phyloP scores from a whole-genome alignment of 1,284 basidiomycete genomes.

The Leucoagaricus sp. region DNA sequence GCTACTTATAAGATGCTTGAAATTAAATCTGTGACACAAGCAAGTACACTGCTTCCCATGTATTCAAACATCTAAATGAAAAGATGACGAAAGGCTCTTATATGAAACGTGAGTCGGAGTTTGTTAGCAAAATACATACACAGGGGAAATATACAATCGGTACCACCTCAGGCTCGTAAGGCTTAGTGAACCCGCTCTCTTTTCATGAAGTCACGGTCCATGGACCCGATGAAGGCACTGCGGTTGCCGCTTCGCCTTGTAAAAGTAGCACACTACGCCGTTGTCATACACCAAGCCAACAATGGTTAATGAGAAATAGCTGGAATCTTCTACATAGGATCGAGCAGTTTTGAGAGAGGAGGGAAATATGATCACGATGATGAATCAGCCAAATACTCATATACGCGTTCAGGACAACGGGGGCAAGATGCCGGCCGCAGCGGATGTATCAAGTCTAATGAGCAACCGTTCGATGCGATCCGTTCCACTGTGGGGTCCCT shows the following conservation, averaged over 20 bases:
- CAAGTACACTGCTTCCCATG: not conserved
- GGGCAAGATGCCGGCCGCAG: not conserved
- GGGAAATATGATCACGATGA: not conserved
- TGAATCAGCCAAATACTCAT: constrained; percentile 2
- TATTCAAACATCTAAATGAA: constrained; percentile 7
- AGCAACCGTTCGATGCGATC: not conserved
- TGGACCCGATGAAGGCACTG: not conserved
- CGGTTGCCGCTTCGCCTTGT: not conserved
- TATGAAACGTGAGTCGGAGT: constrained; percentile 5
- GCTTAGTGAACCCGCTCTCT: not conserved
- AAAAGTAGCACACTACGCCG: not conserved
- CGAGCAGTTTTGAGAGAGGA: not conserved
- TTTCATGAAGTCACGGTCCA: not conserved
- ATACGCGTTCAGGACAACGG: not conserved
- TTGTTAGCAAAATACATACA: not conserved
- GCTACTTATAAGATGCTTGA: not conserved
- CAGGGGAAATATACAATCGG: not conserved
- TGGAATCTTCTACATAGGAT: not conserved
- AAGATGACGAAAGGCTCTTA: not conserved
- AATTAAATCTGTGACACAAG: not conserved
- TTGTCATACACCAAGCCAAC: not conserved
- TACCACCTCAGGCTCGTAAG: not conserved
- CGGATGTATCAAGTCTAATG: not conserved
- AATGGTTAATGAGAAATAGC: not conserved
- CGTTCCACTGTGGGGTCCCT: not conserved